Evolutionary conservation across 441 rosid genomes (phyloP).

Genomic region (Mallotus japonicus): DNA sequence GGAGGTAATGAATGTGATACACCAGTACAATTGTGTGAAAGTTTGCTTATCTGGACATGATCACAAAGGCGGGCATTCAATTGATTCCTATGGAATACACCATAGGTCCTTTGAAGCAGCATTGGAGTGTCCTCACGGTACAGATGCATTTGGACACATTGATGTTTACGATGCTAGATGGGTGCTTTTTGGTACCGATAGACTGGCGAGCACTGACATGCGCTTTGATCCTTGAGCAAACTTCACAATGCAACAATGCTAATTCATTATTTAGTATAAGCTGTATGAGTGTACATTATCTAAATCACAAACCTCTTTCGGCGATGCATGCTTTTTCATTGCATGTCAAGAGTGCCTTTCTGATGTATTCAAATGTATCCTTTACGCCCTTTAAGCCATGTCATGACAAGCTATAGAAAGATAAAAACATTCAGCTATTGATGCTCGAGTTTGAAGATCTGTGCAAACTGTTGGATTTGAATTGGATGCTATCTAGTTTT

Average conservation of each 20-base stretch:
- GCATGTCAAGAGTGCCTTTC: too few relatives aligned
- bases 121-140: slow-evolving; percentile 84
- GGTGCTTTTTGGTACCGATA: slow-evolving; percentile 56
- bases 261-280: slow-evolving; percentile 5
- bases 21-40: slow-evolving; percentile 63
- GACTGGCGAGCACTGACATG: slow-evolving; percentile 60
- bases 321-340: too few relatives aligned
- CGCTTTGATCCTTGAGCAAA: slow-evolving; percentile 26
- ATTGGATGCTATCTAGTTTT: background rate
- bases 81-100: slow-evolving; percentile 77
- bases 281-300: slow-evolving; percentile 12
- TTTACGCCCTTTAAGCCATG: too few relatives aligned
- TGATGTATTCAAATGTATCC: too few relatives aligned
- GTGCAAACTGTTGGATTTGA: background rate
- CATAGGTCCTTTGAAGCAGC: slow-evolving; percentile 86
- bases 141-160: slow-evolving; percentile 68
- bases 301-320: background rate
- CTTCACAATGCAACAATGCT: background rate
- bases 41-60: slow-evolving; percentile 85
- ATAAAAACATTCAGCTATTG: too few relatives aligned
- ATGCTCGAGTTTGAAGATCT: background rate
- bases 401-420: too few relatives aligned
- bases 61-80: slow-evolving; percentile 68
- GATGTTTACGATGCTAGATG: slow-evolving; percentile 66
- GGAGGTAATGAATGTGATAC: slow-evolving; percentile 73